Evolutionary conservation across 1,284 basidiomycete species (phyloP), one percentile per base, ranked within the genome.

Genomic region (Sporisorium graminicola): DNA sequence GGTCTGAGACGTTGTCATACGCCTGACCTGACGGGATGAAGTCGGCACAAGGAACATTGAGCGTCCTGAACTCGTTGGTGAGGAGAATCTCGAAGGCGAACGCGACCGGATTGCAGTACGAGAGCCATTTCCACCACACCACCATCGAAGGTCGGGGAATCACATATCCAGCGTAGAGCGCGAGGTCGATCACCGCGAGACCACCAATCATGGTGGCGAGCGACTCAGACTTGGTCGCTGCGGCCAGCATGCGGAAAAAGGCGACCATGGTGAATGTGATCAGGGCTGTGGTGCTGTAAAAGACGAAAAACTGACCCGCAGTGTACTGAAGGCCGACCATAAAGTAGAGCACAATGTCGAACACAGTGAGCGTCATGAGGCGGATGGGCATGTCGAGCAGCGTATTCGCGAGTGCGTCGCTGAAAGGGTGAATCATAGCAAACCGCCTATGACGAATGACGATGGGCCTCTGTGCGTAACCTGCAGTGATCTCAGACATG

Each of bases 401-500:
- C 16, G 73, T 69, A 47, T 79, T 74, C 22, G 78, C 79, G 1
- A 81, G 20, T 0, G 77, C 63, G 31, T 81, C 77, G 14, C 79
- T 77, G n/a, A 70, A 65, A 0, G 81, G 81, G n/a, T 77, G 80
- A 3, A 79, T 42, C 72, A 82, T 77, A 18, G 74, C 79, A 33
- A 82, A 82, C 10, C 75, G 55, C 2, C 74, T 58, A 18, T 82
- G 81, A 1, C 81, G 78, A 27, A 82, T 80, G 26, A 82, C 65
- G 58, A 82, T 78, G 31, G 81, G 81, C 7, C 82, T 69, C 55
- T 83, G 79, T 18, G 57, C 58, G 49, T 82, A 70, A 16, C 66
- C 66, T 35, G 66, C 65, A n/a, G 78, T 70, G 49, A 83, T 65
- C 58, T 83, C 82, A 37, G 74, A 68, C 77, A 88, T 83, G 29